Evolutionary conservation across 2,329 filamentous ascomycete genomes (phyloP).

Genomic region (Beauveria asiatica): DNA sequence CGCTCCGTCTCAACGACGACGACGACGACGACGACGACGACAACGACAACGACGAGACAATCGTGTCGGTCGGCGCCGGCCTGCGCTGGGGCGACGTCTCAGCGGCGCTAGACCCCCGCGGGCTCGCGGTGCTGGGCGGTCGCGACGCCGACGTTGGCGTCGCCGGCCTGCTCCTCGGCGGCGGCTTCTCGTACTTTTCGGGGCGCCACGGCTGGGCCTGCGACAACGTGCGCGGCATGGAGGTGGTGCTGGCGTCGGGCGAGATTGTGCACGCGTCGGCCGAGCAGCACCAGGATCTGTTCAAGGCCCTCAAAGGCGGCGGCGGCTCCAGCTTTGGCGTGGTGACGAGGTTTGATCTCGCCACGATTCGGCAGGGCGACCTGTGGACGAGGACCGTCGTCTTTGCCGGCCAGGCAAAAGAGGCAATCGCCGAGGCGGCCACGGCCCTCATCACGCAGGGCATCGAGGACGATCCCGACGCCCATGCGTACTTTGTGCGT

Average conservation of each 20-base stretch:
- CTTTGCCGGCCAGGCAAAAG: slow-evolving; percentile 13
- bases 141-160: slow-evolving; percentile 13
- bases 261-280: slow-evolving; percentile 32
- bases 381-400: slow-evolving; percentile 21
- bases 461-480: slow-evolving; percentile 14
- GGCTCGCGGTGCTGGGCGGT: slow-evolving; percentile 13
- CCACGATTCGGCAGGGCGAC: slow-evolving; percentile 20
- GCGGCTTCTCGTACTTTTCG: slow-evolving; percentile 40
- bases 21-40: slow-evolving; percentile 19
- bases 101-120: slow-evolving; percentile 26
- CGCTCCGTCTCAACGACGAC: slow-evolving; percentile 24
- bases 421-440: slow-evolving; percentile 13
- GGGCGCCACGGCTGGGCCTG: slow-evolving; percentile 19
- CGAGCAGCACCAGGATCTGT: slow-evolving; percentile 31
- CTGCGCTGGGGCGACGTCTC: slow-evolving; percentile 37
- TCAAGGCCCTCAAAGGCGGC: slow-evolving; percentile 34
- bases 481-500: slow-evolving; percentile 18
- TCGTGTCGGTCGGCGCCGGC: slow-evolving; percentile 34
- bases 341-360: slow-evolving; percentile 23
- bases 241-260: slow-evolving; percentile 40
- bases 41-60: slow-evolving; percentile 12
- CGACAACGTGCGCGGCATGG: slow-evolving; percentile 35
- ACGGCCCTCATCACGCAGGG: slow-evolving; percentile 12
- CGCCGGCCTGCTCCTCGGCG: slow-evolving; percentile 13
- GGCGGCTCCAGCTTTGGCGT: slow-evolving; percentile 33